Percentiles rank a stretch among this genome's conserved stretches.
Evolutionary conservation across 2,329 filamentous ascomycete species (phyloP).

Genomic region (Neurospora crassa): DNA sequence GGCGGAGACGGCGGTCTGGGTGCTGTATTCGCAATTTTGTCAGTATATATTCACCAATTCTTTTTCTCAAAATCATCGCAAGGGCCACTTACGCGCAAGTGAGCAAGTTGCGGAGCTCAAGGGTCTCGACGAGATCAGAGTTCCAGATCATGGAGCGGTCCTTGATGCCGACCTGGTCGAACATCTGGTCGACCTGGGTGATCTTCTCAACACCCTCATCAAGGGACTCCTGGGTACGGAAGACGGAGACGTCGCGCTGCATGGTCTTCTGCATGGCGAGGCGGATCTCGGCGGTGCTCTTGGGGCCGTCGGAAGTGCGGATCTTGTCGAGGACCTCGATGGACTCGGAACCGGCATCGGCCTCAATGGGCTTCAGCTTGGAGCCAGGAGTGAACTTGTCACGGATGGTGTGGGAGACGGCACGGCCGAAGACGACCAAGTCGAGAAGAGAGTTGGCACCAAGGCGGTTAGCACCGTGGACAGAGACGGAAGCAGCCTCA

Average conservation of each 20-base stretch:
- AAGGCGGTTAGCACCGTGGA: conserved; percentile 95
- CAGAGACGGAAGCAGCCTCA: conserved; percentile 94
- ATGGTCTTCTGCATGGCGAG: conserved; percentile 95
- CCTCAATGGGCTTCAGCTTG: conserved; percentile 67
- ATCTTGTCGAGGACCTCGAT: conserved; percentile 80
- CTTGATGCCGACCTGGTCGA: conserved; percentile 82
- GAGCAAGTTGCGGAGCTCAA: conserved; percentile 89
- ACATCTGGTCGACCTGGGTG: conserved; percentile 70
- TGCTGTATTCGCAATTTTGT: conserved; percentile 34
- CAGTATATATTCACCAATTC: conserved; percentile 6
- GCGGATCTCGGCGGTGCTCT: conserved; percentile 81
- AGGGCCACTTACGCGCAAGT: conserved; percentile 75
- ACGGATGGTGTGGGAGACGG: conserved; percentile 92
- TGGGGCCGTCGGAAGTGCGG: conserved; percentile 74
- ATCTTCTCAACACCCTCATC: conserved; percentile 90
- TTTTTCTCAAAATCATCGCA: not conserved
- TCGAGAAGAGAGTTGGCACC: conserved; percentile 98
- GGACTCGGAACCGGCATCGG: conserved; percentile 80
- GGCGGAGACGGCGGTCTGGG: conserved; percentile 84
- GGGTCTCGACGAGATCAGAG: conserved; percentile 89
- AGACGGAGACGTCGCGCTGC: conserved; percentile 95
- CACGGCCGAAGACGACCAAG: conserved; percentile 94
- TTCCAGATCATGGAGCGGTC: conserved; percentile 99
- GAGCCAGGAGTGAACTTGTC: conserved; percentile 83
- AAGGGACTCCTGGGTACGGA: conserved; percentile 87